Conservation (phyloP, 2,329 filamentous ascomycete species). For the Neopestalotiopsis sp. region DNA sequence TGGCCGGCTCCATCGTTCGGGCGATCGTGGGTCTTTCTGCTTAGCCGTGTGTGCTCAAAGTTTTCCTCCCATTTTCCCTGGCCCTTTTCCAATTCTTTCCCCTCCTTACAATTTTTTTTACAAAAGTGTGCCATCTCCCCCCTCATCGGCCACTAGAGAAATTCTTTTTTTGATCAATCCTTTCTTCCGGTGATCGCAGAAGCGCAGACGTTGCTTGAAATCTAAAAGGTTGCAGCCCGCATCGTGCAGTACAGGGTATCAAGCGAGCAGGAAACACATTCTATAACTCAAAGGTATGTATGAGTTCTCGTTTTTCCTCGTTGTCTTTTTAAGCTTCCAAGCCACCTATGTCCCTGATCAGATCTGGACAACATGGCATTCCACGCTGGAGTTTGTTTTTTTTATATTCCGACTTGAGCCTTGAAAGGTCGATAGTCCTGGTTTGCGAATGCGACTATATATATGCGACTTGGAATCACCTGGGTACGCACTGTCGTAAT, state of each 20-base stretch:
- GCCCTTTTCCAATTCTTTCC: conserved; percentile 12
- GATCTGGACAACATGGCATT: neutral
- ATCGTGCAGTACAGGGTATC: neutral
- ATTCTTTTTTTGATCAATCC: neutral
- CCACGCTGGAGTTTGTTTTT: neutral
- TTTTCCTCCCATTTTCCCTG: conserved; percentile 13
- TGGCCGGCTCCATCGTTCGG: conserved; percentile 16
- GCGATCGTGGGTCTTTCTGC: conserved; percentile 16
- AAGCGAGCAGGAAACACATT: conserved; percentile 7
- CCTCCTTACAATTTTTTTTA: conserved; percentile 12
- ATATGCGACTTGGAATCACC: neutral
- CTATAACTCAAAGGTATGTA: conserved; percentile 9
- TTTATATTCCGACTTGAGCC: neutral
- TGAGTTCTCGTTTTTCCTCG: neutral
- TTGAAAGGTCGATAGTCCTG: neutral
- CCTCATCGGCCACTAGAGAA: neutral
- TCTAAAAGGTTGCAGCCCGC: conserved; percentile 5
- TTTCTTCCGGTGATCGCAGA: conserved; percentile 4
- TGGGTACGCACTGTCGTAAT: neutral
- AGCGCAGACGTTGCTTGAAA: conserved; percentile 12
- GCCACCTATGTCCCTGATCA: neutral
- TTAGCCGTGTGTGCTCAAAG: conserved; percentile 11
- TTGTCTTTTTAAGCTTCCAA: neutral
- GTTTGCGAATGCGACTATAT: neutral
- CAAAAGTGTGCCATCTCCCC: conserved; percentile 1